Conservation (phyloP, 2,329 filamentous ascomycete genomes). For the Thermoascus crustaceus region DNA sequence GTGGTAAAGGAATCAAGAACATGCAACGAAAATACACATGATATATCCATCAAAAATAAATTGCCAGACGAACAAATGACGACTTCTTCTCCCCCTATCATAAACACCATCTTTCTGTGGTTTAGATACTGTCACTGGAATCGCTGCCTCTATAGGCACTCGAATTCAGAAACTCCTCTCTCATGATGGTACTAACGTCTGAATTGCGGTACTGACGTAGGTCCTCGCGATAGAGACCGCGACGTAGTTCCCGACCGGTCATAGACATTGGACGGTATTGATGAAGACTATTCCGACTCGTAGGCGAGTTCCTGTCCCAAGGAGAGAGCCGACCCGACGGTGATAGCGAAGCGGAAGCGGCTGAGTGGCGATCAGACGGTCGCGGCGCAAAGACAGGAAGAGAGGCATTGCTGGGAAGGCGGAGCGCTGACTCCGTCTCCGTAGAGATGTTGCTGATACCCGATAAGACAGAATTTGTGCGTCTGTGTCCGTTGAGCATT, state of each 20-base stretch:
- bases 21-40: too few relatives aligned
- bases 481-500: constrained; percentile 10
- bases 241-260: constrained; percentile 22
- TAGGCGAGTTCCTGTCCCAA: constrained; percentile 8
- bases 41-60: too few relatives aligned
- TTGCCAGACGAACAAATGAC: too few relatives aligned
- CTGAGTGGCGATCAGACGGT: constrained; percentile 11
- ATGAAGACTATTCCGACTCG: constrained; percentile 8
- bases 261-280: constrained; percentile 19
- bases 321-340: constrained; percentile 13
- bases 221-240: constrained; percentile 26
- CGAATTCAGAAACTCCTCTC: constrained; percentile 26
- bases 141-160: constrained; percentile 9
- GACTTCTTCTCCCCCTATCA: too few relatives aligned
- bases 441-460: constrained; percentile 22
- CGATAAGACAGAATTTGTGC: constrained; percentile 19
- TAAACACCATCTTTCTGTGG: neutral
- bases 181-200: constrained; percentile 28
- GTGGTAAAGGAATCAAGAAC: too few relatives aligned
- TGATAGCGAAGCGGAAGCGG: constrained; percentile 9
- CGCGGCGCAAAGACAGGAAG: constrained; percentile 27
- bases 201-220: constrained; percentile 29
- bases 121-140: neutral
- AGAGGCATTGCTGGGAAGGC: constrained; percentile 15
- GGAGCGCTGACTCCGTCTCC: constrained; percentile 22